Conservation (phyloP, 208 protist species). For the Leishmania amazonensis region DNA sequence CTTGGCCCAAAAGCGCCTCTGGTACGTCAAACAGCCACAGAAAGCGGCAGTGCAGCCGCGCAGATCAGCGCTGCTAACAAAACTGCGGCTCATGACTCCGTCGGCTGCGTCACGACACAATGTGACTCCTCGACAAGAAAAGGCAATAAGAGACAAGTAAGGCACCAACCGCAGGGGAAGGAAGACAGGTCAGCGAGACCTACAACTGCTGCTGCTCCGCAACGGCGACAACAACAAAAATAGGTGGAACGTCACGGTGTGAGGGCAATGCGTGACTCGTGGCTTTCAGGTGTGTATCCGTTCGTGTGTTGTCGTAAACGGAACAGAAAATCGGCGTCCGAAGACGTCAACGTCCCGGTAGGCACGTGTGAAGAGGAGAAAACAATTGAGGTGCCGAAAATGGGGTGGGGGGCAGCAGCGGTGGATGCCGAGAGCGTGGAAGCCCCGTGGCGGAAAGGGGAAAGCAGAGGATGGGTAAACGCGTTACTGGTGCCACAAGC, state of each 20-base stretch:
- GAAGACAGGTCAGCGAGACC: not conserved
- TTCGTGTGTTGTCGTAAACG: not conserved
- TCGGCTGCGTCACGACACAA: not conserved
- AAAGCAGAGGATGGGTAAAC: not conserved
- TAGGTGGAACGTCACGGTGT: not conserved
- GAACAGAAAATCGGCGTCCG: no score
- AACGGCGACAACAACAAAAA: not conserved
- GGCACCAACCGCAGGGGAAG: not conserved
- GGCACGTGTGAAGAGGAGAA: no score
- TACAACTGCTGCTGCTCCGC: not conserved
- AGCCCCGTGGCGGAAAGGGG: not conserved
- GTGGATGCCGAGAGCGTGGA: not conserved
- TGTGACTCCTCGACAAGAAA: not conserved
- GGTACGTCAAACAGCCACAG: conserved; percentile 34
- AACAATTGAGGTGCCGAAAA: not conserved
- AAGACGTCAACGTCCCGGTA: not conserved
- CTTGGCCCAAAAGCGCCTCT: conserved; percentile 88
- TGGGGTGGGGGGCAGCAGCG: not conserved
- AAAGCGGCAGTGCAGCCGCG: conserved; percentile 35
- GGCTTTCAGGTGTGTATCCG: not conserved
- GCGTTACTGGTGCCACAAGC: not conserved
- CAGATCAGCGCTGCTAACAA: conserved; percentile 63
- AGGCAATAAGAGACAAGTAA: conserved; percentile 14
- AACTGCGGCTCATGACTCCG: conserved; percentile 51
- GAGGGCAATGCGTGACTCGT: not conserved